Conservation (phyloP, 768 basidiomycete species). For the Rhizopogon vulgaris region DNA sequence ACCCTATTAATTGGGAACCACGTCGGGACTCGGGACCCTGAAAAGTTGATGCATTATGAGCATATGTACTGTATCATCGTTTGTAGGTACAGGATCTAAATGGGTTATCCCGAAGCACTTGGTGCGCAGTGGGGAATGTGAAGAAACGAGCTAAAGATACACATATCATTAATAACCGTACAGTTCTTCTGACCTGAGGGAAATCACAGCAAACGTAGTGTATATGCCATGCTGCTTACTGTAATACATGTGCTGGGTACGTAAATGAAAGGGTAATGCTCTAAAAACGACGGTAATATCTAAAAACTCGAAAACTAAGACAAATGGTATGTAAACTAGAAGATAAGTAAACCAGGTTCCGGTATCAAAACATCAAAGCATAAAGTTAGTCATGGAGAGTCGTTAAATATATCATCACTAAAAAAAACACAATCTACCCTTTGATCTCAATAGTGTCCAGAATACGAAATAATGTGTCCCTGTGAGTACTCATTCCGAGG, state of each 20-base stretch:
- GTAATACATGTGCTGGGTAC: background rate
- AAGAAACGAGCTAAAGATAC: no score
- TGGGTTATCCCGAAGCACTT: no score
- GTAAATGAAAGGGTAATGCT: background rate
- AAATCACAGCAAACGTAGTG: background rate
- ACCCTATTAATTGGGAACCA: no score
- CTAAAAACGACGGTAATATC: background rate
- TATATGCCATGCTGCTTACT: background rate
- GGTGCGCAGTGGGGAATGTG: no score
- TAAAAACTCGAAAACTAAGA: slow-evolving; percentile 3
- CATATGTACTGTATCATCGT: no score
- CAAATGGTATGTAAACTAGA: slow-evolving; percentile 11
- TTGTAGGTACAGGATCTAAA: no score
- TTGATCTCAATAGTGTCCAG: slow-evolving; percentile 9
- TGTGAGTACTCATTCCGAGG: slow-evolving; percentile 3
- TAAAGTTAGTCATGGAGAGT: slow-evolving; percentile 2
- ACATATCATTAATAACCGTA: no score
- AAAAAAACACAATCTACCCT: slow-evolving; percentile 1
- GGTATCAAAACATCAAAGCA: background rate
- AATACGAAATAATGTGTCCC: slow-evolving; percentile 8
- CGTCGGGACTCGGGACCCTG: no score
- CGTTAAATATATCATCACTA: background rate
- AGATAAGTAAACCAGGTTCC: slow-evolving; percentile 5
- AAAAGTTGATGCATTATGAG: no score
- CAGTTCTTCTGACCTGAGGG: background rate